Percentiles rank a stretch among this genome's conserved stretches.
Conservation (phyloP, 192 early-diverging fungal species). For the Coemansia sp. region DNA sequence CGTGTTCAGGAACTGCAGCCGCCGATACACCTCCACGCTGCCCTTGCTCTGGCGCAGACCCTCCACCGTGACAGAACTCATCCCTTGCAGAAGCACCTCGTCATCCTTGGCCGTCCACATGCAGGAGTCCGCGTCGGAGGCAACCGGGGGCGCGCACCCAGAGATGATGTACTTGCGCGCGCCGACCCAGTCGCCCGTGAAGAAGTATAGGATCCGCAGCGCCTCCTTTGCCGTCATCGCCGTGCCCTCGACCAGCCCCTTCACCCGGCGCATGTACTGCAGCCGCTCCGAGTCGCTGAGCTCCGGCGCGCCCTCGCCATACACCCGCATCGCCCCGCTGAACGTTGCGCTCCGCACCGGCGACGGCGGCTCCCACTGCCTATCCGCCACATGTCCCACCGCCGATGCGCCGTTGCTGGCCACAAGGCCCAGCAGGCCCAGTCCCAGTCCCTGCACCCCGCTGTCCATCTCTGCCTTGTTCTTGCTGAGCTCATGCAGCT, state of each 20-base stretch:
- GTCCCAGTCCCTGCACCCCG: conserved; percentile 7
- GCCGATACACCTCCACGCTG: conserved; percentile 50
- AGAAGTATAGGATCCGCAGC: conserved; percentile 35
- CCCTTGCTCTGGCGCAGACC: conserved; percentile 43
- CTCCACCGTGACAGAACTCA: conserved; percentile 23
- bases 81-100: conserved; percentile 21
- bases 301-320: conserved; percentile 36
- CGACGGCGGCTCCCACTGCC: conserved; percentile 18
- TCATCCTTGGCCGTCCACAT: conserved; percentile 45
- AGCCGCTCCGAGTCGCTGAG: conserved; percentile 32
- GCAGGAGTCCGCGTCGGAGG: conserved; percentile 6
- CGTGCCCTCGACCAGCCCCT: conserved; percentile 43
- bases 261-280: conserved; percentile 43
- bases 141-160: conserved; percentile 11
- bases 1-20: conserved; percentile 53
- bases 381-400: conserved; percentile 1
- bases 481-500: conserved; percentile 21
- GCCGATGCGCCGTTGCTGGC: background rate
- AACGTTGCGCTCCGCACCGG: conserved; percentile 36
- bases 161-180: conserved; percentile 37
- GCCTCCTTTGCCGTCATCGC: conserved; percentile 30
- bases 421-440: conserved; percentile 17
- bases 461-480: conserved; percentile 6
- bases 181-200: conserved; percentile 48
- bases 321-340: conserved; percentile 51